These are phyloP conservation scores for Aegilops umbellulata DNA, from an alignment of 176 grass and related monocot species.

Conservation along the genomic window DNA sequence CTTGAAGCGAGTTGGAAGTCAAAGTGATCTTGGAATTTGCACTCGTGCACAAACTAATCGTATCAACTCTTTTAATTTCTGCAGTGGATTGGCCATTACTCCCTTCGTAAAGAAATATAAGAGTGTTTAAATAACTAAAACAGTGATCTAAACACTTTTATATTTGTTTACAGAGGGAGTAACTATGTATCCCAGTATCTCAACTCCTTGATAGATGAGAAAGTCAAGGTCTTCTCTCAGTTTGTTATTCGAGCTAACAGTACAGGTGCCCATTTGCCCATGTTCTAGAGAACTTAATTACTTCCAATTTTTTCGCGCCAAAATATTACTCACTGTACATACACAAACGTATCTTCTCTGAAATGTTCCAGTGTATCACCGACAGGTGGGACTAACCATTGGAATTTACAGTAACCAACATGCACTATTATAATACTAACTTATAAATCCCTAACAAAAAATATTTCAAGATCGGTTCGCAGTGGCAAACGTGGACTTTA, in stretches of 20 bases:
- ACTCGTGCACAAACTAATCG: conserved; percentile 28
- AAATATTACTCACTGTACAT: conserved; percentile 5
- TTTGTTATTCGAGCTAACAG: conserved; percentile 19
- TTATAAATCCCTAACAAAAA: background rate
- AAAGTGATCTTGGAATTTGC: conserved; percentile 39
- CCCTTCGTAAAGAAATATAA: too few relatives aligned
- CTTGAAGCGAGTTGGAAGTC: conserved; percentile 43
- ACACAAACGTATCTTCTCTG: conserved; percentile 7
- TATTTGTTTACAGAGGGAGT: too few relatives aligned
- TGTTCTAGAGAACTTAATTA: conserved; percentile 34
- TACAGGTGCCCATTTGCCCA: conserved; percentile 31
- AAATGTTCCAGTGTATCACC: background rate
- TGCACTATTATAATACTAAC: background rate
- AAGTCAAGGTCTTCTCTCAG: conserved; percentile 39
- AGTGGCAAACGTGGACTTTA: conserved; percentile 27
- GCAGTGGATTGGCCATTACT: conserved; percentile 11
- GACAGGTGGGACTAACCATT: background rate
- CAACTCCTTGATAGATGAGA: conserved; percentile 43
- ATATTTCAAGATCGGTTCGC: background rate
- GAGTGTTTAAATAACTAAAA: too few relatives aligned
- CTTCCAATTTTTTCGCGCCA: background rate
- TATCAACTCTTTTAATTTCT: background rate
- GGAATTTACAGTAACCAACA: background rate
- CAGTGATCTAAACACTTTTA: too few relatives aligned
- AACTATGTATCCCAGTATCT: conserved; percentile 26